Percentiles rank a stretch among this genome's conserved stretches.
Conservation (phyloP, 805 yeast genomes). For the Kuraishia cidri region DNA sequence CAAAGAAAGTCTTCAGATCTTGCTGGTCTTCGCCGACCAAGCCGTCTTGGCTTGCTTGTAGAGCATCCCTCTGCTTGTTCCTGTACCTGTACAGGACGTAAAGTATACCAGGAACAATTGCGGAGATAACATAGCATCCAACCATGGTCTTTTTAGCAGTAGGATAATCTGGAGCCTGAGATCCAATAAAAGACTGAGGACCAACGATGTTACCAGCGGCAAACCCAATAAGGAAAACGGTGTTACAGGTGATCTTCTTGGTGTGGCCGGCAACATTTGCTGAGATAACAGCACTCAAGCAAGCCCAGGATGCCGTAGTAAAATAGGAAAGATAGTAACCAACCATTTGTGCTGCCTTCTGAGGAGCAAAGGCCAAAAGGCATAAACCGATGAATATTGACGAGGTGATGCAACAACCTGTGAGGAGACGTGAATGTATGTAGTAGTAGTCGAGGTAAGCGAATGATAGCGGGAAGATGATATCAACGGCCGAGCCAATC, state of each 20-base stretch:
- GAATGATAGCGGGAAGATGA: slow-evolving; percentile 19
- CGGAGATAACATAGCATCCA: slow-evolving; percentile 8
- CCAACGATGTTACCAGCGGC: slow-evolving; percentile 49
- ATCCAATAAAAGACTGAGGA: slow-evolving; percentile 36
- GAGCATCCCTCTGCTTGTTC: slow-evolving; percentile 29
- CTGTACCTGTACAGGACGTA: slow-evolving; percentile 19
- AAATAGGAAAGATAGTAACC: slow-evolving; percentile 14
- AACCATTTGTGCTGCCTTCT: slow-evolving; percentile 13
- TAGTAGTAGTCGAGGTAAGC: slow-evolving; percentile 11
- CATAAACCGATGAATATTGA: slow-evolving; percentile 18
- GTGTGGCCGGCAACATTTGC: slow-evolving; percentile 50
- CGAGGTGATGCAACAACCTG: slow-evolving; percentile 11
- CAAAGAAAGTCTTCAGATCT: slow-evolving; percentile 27
- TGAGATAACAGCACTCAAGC: slow-evolving; percentile 25
- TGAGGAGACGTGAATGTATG: slow-evolving; percentile 14
- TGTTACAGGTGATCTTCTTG: slow-evolving; percentile 39
- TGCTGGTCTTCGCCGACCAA: slow-evolving; percentile 10
- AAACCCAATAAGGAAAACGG: slow-evolving; percentile 35
- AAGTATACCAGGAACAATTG: slow-evolving; percentile 6
- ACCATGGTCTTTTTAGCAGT: slow-evolving; percentile 30
- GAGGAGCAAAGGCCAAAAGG: slow-evolving; percentile 19
- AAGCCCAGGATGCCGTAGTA: slow-evolving; percentile 13
- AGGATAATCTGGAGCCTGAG: slow-evolving; percentile 32
- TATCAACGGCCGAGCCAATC: slow-evolving; percentile 24
- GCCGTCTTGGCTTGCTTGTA: slow-evolving; percentile 8